These are phyloP conservation scores for Fusarium fracticaudum DNA, from an alignment of 2,329 filamentous ascomycete species.

Conservation along the genomic window DNA sequence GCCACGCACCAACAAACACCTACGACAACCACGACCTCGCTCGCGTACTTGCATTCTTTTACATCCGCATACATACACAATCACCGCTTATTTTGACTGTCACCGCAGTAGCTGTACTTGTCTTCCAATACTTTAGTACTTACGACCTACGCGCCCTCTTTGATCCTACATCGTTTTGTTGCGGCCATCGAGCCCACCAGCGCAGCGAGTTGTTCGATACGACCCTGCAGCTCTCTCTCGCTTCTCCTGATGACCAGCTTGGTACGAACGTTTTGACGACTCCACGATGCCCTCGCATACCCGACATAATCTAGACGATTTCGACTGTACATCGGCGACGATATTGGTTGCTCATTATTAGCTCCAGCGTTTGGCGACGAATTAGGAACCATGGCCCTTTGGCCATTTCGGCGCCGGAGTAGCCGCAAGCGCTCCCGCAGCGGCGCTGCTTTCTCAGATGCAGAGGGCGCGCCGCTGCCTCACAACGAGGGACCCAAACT, in stretches of 20 bases:
- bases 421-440: conserved; percentile 68
- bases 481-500: conserved; percentile 47
- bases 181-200: conserved; percentile 29
- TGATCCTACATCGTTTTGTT: conserved; percentile 22
- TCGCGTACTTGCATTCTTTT: conserved; percentile 41
- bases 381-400: conserved; percentile 72
- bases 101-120: conserved; percentile 28
- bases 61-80: conserved; percentile 27
- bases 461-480: conserved; percentile 55
- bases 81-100: conserved; percentile 32
- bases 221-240: conserved; percentile 32
- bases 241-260: conserved; percentile 38
- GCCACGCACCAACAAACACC: conserved; percentile 40
- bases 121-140: conserved; percentile 1
- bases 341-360: conserved; percentile 37
- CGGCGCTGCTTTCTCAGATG: conserved; percentile 64
- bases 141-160: conserved; percentile 21
- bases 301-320: conserved; percentile 38
- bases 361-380: conserved; percentile 32
- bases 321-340: conserved; percentile 37
- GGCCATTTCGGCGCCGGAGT: conserved; percentile 82
- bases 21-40: conserved; percentile 33
- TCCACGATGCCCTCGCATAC: conserved; percentile 46
- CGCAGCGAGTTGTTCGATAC: conserved; percentile 40
- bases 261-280: conserved; percentile 38